phyloP scores from a whole-genome alignment of 768 basidiomycete genomes.

The Collybia nuda region DNA sequence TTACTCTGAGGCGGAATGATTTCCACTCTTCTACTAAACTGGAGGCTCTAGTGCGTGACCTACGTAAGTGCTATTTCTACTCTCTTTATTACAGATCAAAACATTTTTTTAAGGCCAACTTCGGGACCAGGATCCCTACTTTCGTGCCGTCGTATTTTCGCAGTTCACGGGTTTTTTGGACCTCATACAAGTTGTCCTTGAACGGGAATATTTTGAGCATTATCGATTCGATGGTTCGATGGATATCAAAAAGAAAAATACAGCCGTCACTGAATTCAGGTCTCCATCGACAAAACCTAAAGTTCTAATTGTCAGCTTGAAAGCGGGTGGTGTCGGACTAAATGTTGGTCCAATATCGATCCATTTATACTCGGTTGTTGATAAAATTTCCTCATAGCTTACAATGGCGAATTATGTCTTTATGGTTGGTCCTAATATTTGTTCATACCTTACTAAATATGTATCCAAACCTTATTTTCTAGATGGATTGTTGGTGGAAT shows the following conservation, averaged over 20 bases:
- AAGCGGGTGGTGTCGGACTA: slow-evolving; percentile 90
- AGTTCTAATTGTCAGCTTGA: slow-evolving; percentile 75
- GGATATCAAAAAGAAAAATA: slow-evolving; percentile 78
- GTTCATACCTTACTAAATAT: slow-evolving; percentile 2
- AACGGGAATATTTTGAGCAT: slow-evolving; percentile 66
- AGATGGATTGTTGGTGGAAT: slow-evolving; percentile 97
- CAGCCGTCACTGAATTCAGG: slow-evolving; percentile 79
- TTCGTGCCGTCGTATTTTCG: slow-evolving; percentile 86
- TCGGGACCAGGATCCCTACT: slow-evolving; percentile 69
- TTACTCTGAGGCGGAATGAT: slow-evolving; percentile 75
- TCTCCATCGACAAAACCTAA: slow-evolving; percentile 67
- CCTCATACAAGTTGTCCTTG: slow-evolving; percentile 69
- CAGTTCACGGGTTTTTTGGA: slow-evolving; percentile 90
- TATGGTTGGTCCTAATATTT: slow-evolving; percentile 51
- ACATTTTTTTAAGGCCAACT: slow-evolving; percentile 46
- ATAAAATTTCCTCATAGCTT: slow-evolving; percentile 38
- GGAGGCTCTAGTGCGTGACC: slow-evolving; percentile 72
- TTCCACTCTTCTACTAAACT: slow-evolving; percentile 92
- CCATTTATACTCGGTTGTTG: too few species aligned
- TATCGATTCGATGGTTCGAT: slow-evolving; percentile 92
- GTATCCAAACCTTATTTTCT: background rate
- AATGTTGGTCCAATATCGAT: too few species aligned
- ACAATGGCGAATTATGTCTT: slow-evolving; percentile 85
- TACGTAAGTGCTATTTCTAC: slow-evolving; percentile 48
- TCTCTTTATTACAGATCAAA: background rate